These are phyloP conservation scores for Magnusiomyces paraingens DNA, from an alignment of 1,139 yeast species.

Conservation along the genomic window DNA sequence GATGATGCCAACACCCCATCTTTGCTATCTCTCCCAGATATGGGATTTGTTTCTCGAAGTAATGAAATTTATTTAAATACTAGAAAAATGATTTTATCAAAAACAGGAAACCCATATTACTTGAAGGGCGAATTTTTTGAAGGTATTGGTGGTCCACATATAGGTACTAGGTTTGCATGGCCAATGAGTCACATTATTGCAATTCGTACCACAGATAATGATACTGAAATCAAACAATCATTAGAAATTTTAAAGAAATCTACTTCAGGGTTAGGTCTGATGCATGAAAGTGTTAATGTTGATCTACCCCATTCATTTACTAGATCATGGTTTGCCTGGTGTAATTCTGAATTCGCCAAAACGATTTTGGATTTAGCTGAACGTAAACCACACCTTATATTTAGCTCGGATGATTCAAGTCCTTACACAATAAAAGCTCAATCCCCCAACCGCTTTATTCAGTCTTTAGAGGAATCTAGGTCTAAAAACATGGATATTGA, in stretches of 20 bases:
- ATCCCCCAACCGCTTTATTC: too few species aligned
- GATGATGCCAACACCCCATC: slow-evolving; percentile 92
- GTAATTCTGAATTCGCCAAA: slow-evolving; percentile 85
- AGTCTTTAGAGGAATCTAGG: too few species aligned
- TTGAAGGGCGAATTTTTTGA: slow-evolving; percentile 54
- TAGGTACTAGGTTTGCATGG: slow-evolving; percentile 79
- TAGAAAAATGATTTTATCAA: slow-evolving; percentile 63
- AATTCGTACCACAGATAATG: slow-evolving; percentile 69
- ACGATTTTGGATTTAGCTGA: slow-evolving; percentile 69
- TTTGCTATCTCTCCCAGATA: slow-evolving; percentile 68
- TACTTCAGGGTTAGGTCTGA: slow-evolving; percentile 70
- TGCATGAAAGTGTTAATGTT: slow-evolving; percentile 80
- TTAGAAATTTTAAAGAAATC: slow-evolving; percentile 49
- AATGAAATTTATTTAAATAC: slow-evolving; percentile 72
- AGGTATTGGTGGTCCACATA: slow-evolving; percentile 90
- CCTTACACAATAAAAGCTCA: neutral
- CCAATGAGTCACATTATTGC: slow-evolving; percentile 76
- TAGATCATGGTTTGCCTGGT: slow-evolving; percentile 92
- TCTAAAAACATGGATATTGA: too few species aligned
- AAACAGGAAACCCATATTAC: slow-evolving; percentile 71
- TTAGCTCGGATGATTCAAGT: slow-evolving; percentile 33
- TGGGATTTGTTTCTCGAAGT: slow-evolving; percentile 52
- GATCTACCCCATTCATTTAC: slow-evolving; percentile 44
- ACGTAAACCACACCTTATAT: slow-evolving; percentile 67
- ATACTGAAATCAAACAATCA: slow-evolving; percentile 52